Evolutionary conservation across 2,329 filamentous ascomycete genomes (phyloP), one percentile per base, ranked within the genome.

Genomic region (Seiridium unicorne): DNA sequence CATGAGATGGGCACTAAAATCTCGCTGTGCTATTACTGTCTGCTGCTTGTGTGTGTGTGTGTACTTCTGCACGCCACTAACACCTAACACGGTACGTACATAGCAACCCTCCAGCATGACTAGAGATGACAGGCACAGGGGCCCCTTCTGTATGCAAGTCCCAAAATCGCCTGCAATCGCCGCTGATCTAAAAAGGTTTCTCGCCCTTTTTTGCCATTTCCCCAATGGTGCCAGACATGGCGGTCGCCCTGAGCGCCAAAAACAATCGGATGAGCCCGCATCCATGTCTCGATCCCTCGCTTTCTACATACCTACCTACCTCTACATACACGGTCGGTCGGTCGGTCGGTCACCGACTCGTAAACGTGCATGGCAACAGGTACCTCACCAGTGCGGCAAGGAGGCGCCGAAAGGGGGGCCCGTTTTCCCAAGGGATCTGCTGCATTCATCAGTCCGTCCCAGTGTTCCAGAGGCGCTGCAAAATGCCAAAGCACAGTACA

Each of bases 41-140:
- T 26, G 18, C 18, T 26, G 18, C 18, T 26, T 26, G 18, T 7
- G n/a, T 32, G 9, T 35, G 38, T 18, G 35, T 35, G 31, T 53
- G 49, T 53, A 53, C 49, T 53, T 53, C 49, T 53, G 49, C 49
- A 53, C 7, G 35, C 49, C 49, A 35, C 49, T 35, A 36, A 53
- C 26, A 49, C 18, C 18, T 26, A 49, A 49, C 26, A 32, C 35
- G 47, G 18, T 31, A 32, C 13, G 36, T 26, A 57, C 9, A 44
- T 40, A 10, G 26, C 35, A 47, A 18, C 54, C 54, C 54, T 36
- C 54, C 44, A 57, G 38, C 54, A 57, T 57, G 54, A 57, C 54
- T 57, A 57, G 54, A 57, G 44, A 18, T 47, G 32, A 46, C 40
- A 18, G 38, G 40, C 40, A 57, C 51, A 44, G 42, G 54, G 54